Conservation (phyloP, 371 early-diverging fungal genomes). For the Cokeromyces recurvatus region DNA sequence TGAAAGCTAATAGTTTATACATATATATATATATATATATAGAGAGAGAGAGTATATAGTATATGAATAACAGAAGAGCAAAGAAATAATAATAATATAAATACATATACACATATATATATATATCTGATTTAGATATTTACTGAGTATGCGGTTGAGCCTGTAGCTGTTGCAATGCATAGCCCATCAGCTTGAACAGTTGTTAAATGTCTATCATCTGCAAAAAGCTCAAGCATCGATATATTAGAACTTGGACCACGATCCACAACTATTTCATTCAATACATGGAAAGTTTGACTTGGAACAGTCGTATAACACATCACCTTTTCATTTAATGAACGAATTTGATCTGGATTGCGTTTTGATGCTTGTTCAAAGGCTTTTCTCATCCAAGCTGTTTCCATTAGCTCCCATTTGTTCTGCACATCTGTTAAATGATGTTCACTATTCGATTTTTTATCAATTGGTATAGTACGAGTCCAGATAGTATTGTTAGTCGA, state of each 20-base stretch:
- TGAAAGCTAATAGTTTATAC: too few relatives aligned
- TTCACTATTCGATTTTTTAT: neutral
- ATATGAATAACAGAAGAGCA: too few relatives aligned
- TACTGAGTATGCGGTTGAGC: conserved; percentile 92
- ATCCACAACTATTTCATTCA: conserved; percentile 83
- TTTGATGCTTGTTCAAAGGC: conserved; percentile 7
- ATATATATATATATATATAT: too few relatives aligned
- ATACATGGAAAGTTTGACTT: conserved; percentile 52
- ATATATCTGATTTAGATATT: conserved; percentile 22
- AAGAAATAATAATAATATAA: too few relatives aligned
- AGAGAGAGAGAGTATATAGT: too few relatives aligned
- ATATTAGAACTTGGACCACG: conserved; percentile 88
- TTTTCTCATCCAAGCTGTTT: conserved; percentile 31
- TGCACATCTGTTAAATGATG: neutral
- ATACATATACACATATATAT: too few relatives aligned
- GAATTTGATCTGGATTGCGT: neutral
- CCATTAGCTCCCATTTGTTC: conserved; percentile 16
- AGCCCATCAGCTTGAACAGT: conserved; percentile 90
- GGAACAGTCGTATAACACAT: conserved; percentile 34
- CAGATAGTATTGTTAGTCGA: neutral
- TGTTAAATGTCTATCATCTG: conserved; percentile 79
- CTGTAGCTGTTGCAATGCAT: conserved; percentile 90
- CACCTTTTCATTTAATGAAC: conserved; percentile 12
- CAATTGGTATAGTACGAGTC: neutral
- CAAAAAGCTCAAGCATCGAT: conserved; percentile 85